Base-by-base conservation (phyloP, 2,329 filamentous ascomycete genomes). In the Fusarium ramigenum region DNA sequence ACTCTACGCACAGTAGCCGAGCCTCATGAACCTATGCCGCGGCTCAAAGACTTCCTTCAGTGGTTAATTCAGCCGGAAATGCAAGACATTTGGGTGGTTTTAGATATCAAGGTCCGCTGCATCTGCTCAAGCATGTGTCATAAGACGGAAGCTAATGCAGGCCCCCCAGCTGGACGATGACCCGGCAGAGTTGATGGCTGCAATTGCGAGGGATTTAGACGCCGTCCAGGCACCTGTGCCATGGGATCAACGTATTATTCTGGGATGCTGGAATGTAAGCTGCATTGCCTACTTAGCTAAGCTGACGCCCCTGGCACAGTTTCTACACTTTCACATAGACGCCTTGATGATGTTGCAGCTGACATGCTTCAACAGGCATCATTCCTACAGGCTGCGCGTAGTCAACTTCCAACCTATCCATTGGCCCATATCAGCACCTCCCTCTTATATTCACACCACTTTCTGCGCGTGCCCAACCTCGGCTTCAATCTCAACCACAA, bases 231-330 rank as follows among this genome's bases (percentile, higher is more conserved):
- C 72, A 66, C 82, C 82, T 25, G 82, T 82, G 40, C 88, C 90
- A 9, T 98, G 96, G 95, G 85, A 87, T 32, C 83, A 91, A 64
- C 89, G 95, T 34, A 87, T 98, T 57, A 85, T 97, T 1, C 84
- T 97, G 2, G 96, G 95, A 49, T 93, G 91, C 79, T 98, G 96
- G 96, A 91, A 91, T 57, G 91, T 93, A 83, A 78, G 79, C 76
- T 30, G 39, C 30, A 36, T 47, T 43, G 34, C 42, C 59, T 42
- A 58, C 42, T 28, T 28, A 28, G 7, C 59, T 42, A 64, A 23
- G 19, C 36, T 49, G 32, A 65, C 50, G n/a, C 50, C 42, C 43
- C n/a, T 42, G 12, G 5, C 50, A 37, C 28, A n/a, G 39, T 19
- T 21, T 23, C 37, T 16, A 15, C 28, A 18, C 19, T 49, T 39